Evolutionary conservation across 2,329 filamentous ascomycete species (phyloP).

Genomic region (Diaporthe longicolla): DNA sequence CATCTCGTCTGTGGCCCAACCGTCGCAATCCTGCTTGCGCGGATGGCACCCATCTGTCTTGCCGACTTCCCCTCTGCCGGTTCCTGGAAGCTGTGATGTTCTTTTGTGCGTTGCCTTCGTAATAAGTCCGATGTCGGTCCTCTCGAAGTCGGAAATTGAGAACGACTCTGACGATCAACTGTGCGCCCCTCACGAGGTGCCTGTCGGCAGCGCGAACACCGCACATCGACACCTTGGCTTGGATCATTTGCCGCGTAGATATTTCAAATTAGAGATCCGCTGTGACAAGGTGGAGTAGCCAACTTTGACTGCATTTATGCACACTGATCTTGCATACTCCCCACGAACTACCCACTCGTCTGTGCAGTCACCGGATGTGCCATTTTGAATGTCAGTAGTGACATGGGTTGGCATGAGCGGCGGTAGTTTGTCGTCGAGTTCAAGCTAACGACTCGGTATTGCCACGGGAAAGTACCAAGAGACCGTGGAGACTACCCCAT

Average conservation of each 20-base stretch:
- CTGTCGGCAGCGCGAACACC: neutral
- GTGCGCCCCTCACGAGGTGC: neutral
- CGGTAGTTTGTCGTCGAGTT: neutral
- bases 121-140: slow-evolving; percentile 14
- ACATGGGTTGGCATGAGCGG: neutral
- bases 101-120: neutral
- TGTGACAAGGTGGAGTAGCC: neutral
- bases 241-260: neutral
- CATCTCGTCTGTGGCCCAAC: slow-evolving; percentile 16
- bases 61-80: neutral
- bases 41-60: neutral
- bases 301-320: slow-evolving; percentile 5
- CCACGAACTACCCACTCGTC: neutral
- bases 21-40: neutral
- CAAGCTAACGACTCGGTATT: neutral
- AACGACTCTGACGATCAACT: neutral
- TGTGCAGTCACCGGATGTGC: neutral
- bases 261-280: slow-evolving; percentile 7
- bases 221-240: too few species aligned
- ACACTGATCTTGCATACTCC: neutral
- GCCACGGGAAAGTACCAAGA: neutral
- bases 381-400: neutral
- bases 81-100: neutral
- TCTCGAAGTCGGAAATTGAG: neutral
- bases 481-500: neutral